Conservation (phyloP, 768 basidiomycete species). For the Termitomyces sp. region DNA sequence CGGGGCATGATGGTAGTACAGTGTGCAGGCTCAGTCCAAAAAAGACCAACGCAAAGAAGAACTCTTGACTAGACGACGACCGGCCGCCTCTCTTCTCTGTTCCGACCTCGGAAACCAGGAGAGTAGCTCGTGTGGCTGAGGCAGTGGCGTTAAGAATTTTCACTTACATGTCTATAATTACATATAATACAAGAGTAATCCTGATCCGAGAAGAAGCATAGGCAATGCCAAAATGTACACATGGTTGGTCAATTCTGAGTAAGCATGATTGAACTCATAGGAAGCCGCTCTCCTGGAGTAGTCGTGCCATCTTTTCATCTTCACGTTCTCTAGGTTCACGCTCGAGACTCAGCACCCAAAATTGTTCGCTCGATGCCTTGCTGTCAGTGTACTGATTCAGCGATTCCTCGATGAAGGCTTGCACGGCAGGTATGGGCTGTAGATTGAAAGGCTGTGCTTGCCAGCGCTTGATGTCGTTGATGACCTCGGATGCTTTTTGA, state of each 20-base stretch:
- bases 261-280: slow-evolving; percentile 37
- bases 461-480: slow-evolving; percentile 95
- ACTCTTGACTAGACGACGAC: no score
- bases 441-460: slow-evolving; percentile 91
- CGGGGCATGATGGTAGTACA: no score
- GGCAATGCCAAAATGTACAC: slow-evolving; percentile 1
- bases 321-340: slow-evolving; percentile 93
- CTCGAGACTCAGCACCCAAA: slow-evolving; percentile 84
- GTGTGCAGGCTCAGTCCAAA: no score
- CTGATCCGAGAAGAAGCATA: not conserved
- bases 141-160: not conserved
- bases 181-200: slow-evolving; percentile 2
- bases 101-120: no score
- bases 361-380: slow-evolving; percentile 65
- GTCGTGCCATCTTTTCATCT: slow-evolving; percentile 92
- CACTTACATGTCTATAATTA: not conserved
- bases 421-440: slow-evolving; percentile 58
- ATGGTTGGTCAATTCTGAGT: not conserved
- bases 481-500: slow-evolving; percentile 92
- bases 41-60: no score
- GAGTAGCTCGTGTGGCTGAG: no score
- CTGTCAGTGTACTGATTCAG: slow-evolving; percentile 69
- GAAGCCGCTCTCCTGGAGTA: slow-evolving; percentile 87
- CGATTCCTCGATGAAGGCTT: slow-evolving; percentile 74
- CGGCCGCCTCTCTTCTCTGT: no score